phyloP scores from a whole-genome alignment of 768 basidiomycete genomes.

The Kwoniella dejecticola region DNA sequence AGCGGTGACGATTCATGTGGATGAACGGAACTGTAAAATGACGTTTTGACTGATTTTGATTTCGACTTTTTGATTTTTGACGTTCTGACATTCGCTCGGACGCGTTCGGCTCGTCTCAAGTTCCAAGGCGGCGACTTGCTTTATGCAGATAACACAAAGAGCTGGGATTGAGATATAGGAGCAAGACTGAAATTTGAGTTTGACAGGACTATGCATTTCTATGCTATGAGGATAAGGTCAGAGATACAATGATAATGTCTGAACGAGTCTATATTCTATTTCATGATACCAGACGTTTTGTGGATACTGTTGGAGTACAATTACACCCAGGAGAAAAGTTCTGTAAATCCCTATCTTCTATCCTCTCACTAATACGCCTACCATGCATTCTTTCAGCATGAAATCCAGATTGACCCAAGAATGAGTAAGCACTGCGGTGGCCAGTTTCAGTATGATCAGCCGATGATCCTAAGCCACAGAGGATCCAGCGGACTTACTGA shows the following conservation, averaged over 20 bases:
- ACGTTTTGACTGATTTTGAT: background rate
- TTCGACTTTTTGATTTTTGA: background rate
- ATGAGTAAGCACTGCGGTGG: constrained; percentile 75
- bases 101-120: background rate
- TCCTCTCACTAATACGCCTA: constrained; percentile 75
- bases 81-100: background rate
- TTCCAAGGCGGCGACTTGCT: background rate
- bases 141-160: background rate
- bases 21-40: background rate
- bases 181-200: background rate
- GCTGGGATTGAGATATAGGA: background rate
- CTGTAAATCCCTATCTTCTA: too few relatives aligned
- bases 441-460: background rate
- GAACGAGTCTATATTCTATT: too few relatives aligned
- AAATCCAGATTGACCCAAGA: constrained; percentile 96
- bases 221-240: too few relatives aligned
- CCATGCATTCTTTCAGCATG: constrained; percentile 89
- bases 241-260: too few relatives aligned
- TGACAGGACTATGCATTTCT: too few relatives aligned
- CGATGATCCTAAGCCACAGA: too few relatives aligned
- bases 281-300: too few relatives aligned
- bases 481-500: constrained; percentile 75
- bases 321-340: background rate
- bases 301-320: too few relatives aligned
- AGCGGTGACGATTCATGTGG: background rate